Conservation (phyloP, 2,329 filamentous ascomycete genomes). For the Calonectria henricotiae region DNA sequence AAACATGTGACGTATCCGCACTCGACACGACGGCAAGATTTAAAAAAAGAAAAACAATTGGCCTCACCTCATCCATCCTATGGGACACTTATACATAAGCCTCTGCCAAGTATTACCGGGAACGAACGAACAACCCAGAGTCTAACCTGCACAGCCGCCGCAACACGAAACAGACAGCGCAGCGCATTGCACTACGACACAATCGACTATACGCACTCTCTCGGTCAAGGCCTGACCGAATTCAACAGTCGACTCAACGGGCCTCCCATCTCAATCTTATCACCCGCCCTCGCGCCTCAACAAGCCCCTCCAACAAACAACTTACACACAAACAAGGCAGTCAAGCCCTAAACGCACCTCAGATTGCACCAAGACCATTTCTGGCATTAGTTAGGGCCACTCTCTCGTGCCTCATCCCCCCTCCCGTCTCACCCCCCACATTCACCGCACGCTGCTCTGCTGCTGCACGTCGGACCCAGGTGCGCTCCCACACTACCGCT, state of each 20-base stretch:
- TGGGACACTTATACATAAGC: conserved; percentile 25
- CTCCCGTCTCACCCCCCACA: conserved; percentile 30
- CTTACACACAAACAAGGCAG: conserved; percentile 27
- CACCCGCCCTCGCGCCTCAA: conserved; percentile 32
- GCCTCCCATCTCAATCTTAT: conserved; percentile 15
- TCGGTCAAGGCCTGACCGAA: neutral
- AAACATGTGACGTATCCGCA: conserved; percentile 48
- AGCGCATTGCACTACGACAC: conserved; percentile 10
- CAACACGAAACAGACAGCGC: conserved; percentile 33
- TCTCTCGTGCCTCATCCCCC: conserved; percentile 21
- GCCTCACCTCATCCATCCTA: conserved; percentile 27
- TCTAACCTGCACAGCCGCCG: conserved; percentile 31
- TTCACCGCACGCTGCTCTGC: conserved; percentile 1
- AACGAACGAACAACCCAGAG: conserved; percentile 12
- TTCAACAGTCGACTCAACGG: conserved; percentile 27
- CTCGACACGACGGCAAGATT: conserved; percentile 42
- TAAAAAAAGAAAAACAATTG: conserved; percentile 35
- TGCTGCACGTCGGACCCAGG: conserved; percentile 32
- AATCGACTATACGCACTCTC: neutral
- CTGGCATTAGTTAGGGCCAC: conserved; percentile 27
- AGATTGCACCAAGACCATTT: conserved; percentile 28
- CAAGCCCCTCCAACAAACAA: conserved; percentile 32
- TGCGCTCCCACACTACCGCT: conserved; percentile 28
- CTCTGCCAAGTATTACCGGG: conserved; percentile 42
- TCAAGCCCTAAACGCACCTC: conserved; percentile 34